Percentiles rank a stretch among this genome's conserved stretches.
These are phyloP conservation scores for Tuber indicum DNA, from an alignment of 495 filamentous ascomycete genomes.

Conservation along the genomic window DNA sequence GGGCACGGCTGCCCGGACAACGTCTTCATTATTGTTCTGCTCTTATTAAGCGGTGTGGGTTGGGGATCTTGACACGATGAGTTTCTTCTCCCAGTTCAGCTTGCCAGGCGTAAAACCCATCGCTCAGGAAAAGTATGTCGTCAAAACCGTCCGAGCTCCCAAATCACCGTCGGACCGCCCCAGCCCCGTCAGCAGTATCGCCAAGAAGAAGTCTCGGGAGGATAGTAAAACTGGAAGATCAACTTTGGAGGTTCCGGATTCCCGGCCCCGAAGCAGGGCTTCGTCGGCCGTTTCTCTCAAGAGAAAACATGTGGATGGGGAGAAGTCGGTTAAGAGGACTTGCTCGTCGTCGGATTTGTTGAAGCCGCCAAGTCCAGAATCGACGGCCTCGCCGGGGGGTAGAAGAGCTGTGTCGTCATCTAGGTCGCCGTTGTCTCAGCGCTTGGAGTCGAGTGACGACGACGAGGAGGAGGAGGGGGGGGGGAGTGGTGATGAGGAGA, in stretches of 20 bases:
- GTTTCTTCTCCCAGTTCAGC: conserved; percentile 41
- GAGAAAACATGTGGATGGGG: conserved; percentile 22
- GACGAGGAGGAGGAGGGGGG: conserved; percentile 6
- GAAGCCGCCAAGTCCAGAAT: conserved; percentile 29
- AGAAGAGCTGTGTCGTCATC: conserved; percentile 23
- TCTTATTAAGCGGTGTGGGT: neutral
- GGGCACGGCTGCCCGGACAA: neutral
- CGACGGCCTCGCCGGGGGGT: conserved; percentile 14
- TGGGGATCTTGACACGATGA: conserved; percentile 22
- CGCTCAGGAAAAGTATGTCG: conserved; percentile 31
- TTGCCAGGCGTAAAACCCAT: conserved; percentile 39
- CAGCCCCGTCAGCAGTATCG: neutral
- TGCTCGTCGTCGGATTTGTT: conserved; percentile 19
- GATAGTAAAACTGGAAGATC: conserved; percentile 4
- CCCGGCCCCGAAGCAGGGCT: conserved; percentile 14
- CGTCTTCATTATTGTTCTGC: neutral
- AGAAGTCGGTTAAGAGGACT: conserved; percentile 1
- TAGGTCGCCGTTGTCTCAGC: conserved; percentile 29
- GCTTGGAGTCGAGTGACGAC: conserved; percentile 34
- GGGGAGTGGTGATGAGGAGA: conserved; percentile 27
- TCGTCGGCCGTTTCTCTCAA: conserved; percentile 19
- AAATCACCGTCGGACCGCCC: conserved; percentile 18
- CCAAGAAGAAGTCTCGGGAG: conserved; percentile 1
- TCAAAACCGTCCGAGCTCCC: conserved; percentile 36
- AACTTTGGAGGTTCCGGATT: conserved; percentile 18